A percentile compares a stretch with the other conserved stretches of the same genome.
These are phyloP conservation scores for Ricinus communis DNA, from an alignment of 345 rosid genomes.

Conservation along the genomic window DNA sequence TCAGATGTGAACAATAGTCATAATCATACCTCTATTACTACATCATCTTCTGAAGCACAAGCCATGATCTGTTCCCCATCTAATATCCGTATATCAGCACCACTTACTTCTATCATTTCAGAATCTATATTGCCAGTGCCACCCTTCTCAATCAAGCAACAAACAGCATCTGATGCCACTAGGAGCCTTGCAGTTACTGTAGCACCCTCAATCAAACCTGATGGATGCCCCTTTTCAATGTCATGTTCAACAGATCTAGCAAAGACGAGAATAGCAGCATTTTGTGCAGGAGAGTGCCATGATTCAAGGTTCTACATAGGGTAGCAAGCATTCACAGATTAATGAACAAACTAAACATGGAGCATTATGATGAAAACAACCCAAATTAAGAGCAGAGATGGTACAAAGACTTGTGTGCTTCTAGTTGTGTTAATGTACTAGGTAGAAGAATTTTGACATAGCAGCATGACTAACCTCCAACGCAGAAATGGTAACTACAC, in stretches of 20 bases:
- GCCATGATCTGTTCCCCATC: constrained; percentile 30
- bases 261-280: constrained; percentile 52
- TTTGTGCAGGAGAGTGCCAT: constrained; percentile 59
- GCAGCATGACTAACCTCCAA: constrained; percentile 45
- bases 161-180: constrained; percentile 34
- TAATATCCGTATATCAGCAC: constrained; percentile 43
- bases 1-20: neutral
- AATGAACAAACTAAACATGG: neutral
- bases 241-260: constrained; percentile 55
- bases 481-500: constrained; percentile 60
- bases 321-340: constrained; percentile 16
- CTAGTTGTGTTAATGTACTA: neutral
- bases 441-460: neutral
- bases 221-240: constrained; percentile 37
- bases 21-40: constrained; percentile 50
- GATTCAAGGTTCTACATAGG: constrained; percentile 44
- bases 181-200: constrained; percentile 54
- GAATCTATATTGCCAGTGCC: constrained; percentile 28
- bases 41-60: constrained; percentile 39
- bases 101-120: constrained; percentile 34
- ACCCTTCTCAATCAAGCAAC: constrained; percentile 31
- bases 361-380: neutral
- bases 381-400: neutral
- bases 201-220: constrained; percentile 29
- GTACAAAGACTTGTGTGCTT: neutral